Evolutionary conservation across 352 stramenopile species (phyloP), one percentile per base, ranked within the genome.

Genomic region (Phytophthora multivora): DNA sequence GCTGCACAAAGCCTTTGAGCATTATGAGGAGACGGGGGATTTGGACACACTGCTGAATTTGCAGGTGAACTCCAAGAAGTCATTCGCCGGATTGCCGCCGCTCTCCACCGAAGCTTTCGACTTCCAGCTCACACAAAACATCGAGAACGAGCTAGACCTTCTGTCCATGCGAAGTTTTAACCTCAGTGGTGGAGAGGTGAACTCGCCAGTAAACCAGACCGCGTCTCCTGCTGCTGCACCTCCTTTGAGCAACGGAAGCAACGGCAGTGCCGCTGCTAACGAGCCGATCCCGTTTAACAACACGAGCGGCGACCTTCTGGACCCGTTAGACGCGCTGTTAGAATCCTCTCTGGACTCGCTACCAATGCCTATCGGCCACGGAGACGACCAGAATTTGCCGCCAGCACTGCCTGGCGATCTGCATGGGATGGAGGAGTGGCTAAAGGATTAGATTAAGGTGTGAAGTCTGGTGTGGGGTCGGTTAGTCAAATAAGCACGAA

Each of bases 1-100:
- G 11, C 62, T 93, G 54, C 80, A 91, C 62, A 63, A 80, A 19
- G 85, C 85, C 9, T 93, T 93, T 46, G 85, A 93, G 33, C 60
- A 78, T 39, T 93, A 90, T 55, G 85, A 93, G 56, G 85, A 91
- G 61, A 93, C 85, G 18, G 80, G 81, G 2, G 85, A 93, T 49
- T 56, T 93, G 41, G 80, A 90, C 40, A 81, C 81, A 51, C 58
- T 93, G 49, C 71, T 93, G 33, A 91, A 86, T 40, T 53, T 86
- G 49, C 79, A 90, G 18, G 60, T 69, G 38, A 87, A 80, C 52
- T 68, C 77, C 5, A 90, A 89, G 58, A 89, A 88, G 41, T 67
- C 80, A 19, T 90, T 87, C 46, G 66, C 64, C 0, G 82, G 80
- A 2, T 63, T 91, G 31, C 78, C 79, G 15, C 78, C 82, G 21